These are phyloP conservation scores for Podospora anserina DNA, from an alignment of 495 filamentous ascomycete genomes.

Conservation along the genomic window DNA sequence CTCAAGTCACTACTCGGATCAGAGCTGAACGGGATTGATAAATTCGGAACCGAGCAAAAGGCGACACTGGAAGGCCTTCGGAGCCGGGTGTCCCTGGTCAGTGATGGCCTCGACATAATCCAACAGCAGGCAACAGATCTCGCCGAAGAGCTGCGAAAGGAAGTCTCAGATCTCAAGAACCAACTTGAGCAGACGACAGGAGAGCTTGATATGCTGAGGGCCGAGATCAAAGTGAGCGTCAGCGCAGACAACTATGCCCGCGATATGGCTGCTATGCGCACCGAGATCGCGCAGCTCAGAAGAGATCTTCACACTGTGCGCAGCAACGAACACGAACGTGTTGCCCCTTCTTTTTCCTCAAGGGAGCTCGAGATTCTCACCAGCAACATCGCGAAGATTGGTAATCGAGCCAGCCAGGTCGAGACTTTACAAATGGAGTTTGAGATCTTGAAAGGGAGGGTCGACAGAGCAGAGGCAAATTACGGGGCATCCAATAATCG, in stretches of 20 bases:
- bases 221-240: not conserved
- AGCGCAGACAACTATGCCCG: not conserved
- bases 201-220: not conserved
- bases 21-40: not conserved
- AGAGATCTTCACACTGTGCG: not conserved
- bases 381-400: slow-evolving; percentile 36
- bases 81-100: not conserved
- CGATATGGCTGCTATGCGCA: not conserved
- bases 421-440: slow-evolving; percentile 43
- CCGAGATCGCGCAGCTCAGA: not conserved
- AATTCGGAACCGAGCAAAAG: not conserved
- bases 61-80: not conserved
- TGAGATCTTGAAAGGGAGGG: slow-evolving; percentile 36
- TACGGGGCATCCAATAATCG: not conserved
- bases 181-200: not conserved
- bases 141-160: not conserved
- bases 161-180: not conserved
- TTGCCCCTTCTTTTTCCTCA: slow-evolving; percentile 24
- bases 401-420: slow-evolving; percentile 38
- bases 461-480: slow-evolving; percentile 31
- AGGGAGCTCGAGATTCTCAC: slow-evolving; percentile 40
- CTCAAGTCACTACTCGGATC: not conserved
- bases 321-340: slow-evolving; percentile 5
- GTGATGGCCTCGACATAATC: not conserved
- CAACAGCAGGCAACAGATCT: not conserved